Evolutionary conservation across 768 basidiomycete genomes (phyloP).

Genomic region (Tulasnella sp.): DNA sequence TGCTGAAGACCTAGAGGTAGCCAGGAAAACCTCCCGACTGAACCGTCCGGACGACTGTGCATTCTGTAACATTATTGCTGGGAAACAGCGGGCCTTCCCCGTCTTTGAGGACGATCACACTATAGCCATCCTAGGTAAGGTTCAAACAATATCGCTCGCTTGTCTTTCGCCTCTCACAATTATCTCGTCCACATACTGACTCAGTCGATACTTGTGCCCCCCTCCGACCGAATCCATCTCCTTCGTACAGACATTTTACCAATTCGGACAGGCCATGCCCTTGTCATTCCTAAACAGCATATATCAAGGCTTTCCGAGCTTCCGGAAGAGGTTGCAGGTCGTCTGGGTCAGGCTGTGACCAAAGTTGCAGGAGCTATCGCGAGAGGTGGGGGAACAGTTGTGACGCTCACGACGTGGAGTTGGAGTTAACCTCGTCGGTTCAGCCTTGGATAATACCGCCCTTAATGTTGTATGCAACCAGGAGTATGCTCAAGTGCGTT

Average conservation of each 20-base stretch:
- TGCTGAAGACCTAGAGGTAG: background rate
- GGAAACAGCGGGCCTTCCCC: no score
- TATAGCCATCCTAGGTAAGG: slow-evolving; percentile 59
- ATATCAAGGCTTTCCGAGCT: slow-evolving; percentile 61
- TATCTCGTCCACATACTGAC: background rate
- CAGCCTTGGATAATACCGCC: slow-evolving; percentile 61
- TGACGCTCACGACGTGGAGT: background rate
- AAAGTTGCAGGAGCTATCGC: slow-evolving; percentile 62
- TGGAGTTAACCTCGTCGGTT: background rate
- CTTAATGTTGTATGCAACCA: slow-evolving; percentile 78
- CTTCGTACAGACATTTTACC: slow-evolving; percentile 58
- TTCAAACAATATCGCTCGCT: slow-evolving; percentile 25
- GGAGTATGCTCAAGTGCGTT: slow-evolving; percentile 60
- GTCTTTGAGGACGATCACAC: slow-evolving; percentile 55
- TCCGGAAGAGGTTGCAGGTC: slow-evolving; percentile 55
- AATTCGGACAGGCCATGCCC: slow-evolving; percentile 60
- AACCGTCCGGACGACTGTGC: background rate
- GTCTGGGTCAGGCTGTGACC: slow-evolving; percentile 56
- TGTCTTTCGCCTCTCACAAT: background rate
- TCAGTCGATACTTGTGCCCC: background rate
- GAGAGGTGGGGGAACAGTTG: slow-evolving; percentile 45
- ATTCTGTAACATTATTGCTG: no score
- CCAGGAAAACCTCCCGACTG: background rate
- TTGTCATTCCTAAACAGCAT: slow-evolving; percentile 68
- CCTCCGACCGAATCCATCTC: background rate